Evolutionary conservation across 1,284 basidiomycete genomes (phyloP), one percentile per base, ranked within the genome.

Genomic region (Thelephora terrestris): DNA sequence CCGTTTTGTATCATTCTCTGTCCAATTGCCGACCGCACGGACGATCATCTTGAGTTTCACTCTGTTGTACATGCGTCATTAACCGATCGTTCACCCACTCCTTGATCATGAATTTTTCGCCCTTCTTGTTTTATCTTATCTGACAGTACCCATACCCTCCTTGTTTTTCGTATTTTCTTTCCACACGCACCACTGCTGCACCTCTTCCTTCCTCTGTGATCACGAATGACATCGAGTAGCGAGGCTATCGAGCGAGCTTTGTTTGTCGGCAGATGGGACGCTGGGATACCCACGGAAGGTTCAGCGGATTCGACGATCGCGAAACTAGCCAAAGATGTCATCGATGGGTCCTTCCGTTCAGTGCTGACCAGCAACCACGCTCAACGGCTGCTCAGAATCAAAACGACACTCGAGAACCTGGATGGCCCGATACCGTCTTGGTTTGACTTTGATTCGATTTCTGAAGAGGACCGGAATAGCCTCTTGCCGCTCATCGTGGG

Each of bases 401-500:
- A 52, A 38, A 50, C 54, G 45, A 51, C 52, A 42, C 48, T 61
- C 24, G 53, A 61, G 47, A 46, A 58, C 52, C 57, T 56, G 24
- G 61, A 68, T 56, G 61, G 57, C 36, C 60, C 66, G 18, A 63
- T 73, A 44, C 57, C 59, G 29, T 54, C 55, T 40, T 65, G 72
- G 56, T 61, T 73, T 50, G 49, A 52, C 9, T 66, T 66, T 53
- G 39, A 60, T 6, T 51, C 56, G 9, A 52, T 58, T 7, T 49
- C 61, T 9, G 45, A 54, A 17, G 47, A 49, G 17, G 39, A 53
- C 5, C 29, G 29, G 9, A 61, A 65, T 24, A 81, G 86, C 58
- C 57, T 81, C n/a, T 54, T 76, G 35, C 72, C 74, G 18, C 69
- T 98, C 34, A 64, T 76, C 14, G 57, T 91, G 1, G 91, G 81